phyloP scores from a whole-genome alignment of 495 filamentous ascomycete genomes.

The Parachaetomium inaequale region DNA sequence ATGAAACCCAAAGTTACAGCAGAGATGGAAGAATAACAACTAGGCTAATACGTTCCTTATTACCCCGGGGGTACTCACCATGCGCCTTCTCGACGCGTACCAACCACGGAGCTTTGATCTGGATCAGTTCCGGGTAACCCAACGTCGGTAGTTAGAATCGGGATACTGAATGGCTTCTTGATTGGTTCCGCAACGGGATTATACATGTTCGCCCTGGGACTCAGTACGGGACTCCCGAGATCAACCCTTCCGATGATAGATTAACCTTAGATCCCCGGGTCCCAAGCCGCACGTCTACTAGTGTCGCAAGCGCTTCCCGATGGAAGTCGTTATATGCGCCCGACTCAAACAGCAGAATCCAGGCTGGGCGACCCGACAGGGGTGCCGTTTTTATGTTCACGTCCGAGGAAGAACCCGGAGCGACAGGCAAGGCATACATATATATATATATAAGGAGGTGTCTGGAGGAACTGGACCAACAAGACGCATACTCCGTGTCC shows the following conservation, averaged over 20 bases:
- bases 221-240: background rate
- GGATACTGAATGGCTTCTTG: background rate
- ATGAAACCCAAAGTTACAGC: background rate
- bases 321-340: background rate
- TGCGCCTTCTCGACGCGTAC: background rate
- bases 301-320: background rate
- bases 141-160: background rate
- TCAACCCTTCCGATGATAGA: background rate
- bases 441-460: background rate
- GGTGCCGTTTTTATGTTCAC: background rate
- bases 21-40: background rate
- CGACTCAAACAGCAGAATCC: background rate
- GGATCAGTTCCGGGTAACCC: background rate
- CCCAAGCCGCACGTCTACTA: background rate
- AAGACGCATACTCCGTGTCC: background rate
- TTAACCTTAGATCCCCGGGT: background rate
- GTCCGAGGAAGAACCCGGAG: background rate
- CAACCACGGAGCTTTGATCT: background rate
- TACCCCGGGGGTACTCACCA: background rate
- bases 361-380: background rate
- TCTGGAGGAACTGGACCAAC: background rate
- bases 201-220: background rate
- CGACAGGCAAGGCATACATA: background rate
- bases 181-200: background rate
- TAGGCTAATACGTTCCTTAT: background rate